Conservation (phyloP, 2,329 filamentous ascomycete species). For the Neonectria punicea region DNA sequence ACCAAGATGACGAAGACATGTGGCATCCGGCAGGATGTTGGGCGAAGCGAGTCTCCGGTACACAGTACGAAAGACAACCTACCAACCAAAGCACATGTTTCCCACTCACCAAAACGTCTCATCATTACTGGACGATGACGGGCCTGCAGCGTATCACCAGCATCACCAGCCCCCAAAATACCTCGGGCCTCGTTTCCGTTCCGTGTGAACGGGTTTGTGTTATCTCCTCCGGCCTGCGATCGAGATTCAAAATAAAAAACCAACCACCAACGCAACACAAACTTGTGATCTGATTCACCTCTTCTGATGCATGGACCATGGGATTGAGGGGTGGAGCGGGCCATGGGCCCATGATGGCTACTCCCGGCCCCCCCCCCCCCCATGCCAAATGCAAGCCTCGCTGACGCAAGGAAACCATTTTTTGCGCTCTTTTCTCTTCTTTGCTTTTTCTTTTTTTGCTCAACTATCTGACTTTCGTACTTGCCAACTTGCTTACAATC, state of each 20-base stretch:
- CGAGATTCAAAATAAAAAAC: conserved; percentile 1
- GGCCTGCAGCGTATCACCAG: not conserved
- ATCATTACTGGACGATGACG: not conserved
- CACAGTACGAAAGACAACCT: not conserved
- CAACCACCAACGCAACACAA: not conserved
- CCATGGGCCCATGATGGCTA: conserved; percentile 16
- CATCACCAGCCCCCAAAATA: not conserved
- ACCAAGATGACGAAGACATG: not conserved
- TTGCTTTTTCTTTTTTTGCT: conserved; percentile 5
- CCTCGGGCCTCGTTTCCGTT: not conserved
- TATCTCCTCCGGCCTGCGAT: not conserved
- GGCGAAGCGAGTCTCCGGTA: not conserved
- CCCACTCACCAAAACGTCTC: no score
- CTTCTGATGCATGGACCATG: conserved; percentile 34
- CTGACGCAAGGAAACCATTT: conserved; percentile 22
- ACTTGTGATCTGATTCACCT: not conserved
- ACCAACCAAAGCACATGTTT: no score
- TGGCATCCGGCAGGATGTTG: not conserved
- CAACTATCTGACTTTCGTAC: not conserved
- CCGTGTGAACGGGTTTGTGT: not conserved
- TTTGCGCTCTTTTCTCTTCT: conserved; percentile 15
- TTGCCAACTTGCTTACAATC: not conserved
- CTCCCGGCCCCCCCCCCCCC: conserved; percentile 4
- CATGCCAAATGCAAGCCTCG: conserved; percentile 26
- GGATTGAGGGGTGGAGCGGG: conserved; percentile 28